These are phyloP conservation scores for Boeremia lycopersici DNA, from an alignment of 2,329 filamentous ascomycete genomes.

Conservation along the genomic window DNA sequence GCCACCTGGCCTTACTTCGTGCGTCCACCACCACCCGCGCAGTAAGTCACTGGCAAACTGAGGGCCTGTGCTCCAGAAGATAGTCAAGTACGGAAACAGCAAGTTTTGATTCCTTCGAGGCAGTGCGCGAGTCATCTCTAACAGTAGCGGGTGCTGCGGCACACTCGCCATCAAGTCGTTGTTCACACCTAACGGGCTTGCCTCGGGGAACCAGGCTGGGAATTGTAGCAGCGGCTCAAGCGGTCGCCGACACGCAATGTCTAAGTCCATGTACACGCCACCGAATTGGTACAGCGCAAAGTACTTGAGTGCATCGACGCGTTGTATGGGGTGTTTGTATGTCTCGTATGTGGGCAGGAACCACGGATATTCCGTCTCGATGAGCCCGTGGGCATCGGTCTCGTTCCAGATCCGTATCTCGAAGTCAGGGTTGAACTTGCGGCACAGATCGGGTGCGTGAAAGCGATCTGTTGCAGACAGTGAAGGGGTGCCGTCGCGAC, in stretches of 20 bases:
- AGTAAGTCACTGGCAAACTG: constrained; percentile 35
- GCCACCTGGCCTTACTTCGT: background rate
- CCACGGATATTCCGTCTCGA: constrained; percentile 25
- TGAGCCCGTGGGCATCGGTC: constrained; percentile 20
- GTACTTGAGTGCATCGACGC: constrained; percentile 34
- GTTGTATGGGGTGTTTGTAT: constrained; percentile 34
- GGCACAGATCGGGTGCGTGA: constrained; percentile 22
- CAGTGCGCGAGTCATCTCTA: constrained; percentile 23
- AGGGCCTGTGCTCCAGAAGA: constrained; percentile 40
- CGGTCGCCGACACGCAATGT: constrained; percentile 27
- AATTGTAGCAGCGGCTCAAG: constrained; percentile 27
- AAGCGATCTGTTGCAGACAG: constrained; percentile 18
- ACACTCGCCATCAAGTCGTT: constrained; percentile 32
- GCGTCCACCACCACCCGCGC: constrained; percentile 24
- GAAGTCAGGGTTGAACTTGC: constrained; percentile 23
- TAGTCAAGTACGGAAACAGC: constrained; percentile 35
- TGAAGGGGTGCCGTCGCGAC: constrained; percentile 6
- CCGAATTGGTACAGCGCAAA: constrained; percentile 33
- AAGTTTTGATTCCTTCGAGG: constrained; percentile 22
- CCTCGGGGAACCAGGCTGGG: constrained; percentile 29
- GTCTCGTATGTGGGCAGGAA: constrained; percentile 28
- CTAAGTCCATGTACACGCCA: constrained; percentile 36
- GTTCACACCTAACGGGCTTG: constrained; percentile 28
- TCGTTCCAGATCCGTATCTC: constrained; percentile 29
- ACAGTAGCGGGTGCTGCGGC: constrained; percentile 27